These are phyloP conservation scores for Inosperma sp. DNA, from an alignment of 768 basidiomycete species.

Conservation along the genomic window DNA sequence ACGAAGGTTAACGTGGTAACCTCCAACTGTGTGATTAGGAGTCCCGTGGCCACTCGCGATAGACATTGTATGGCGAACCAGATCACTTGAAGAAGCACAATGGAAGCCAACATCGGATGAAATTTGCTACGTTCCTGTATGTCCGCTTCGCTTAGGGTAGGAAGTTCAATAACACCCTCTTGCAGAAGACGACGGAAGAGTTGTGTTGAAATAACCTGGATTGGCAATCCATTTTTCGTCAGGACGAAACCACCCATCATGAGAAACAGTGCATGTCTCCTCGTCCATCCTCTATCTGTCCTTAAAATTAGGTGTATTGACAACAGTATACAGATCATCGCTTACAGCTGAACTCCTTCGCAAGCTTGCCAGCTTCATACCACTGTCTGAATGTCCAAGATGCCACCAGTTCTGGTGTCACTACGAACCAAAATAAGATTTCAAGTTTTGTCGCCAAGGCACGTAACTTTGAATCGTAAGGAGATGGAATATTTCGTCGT, in stretches of 20 bases:
- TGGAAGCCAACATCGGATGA: constrained; percentile 3
- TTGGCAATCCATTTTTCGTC: constrained; percentile 1
- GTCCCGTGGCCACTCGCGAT: constrained; percentile 9
- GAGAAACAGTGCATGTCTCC: constrained; percentile 11
- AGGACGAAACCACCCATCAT: constrained; percentile 21
- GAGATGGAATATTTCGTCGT: constrained; percentile 28
- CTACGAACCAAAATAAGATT: constrained; percentile 20
- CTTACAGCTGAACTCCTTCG: constrained; percentile 8
- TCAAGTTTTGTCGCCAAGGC: constrained; percentile 10
- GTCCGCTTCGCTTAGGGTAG: constrained; percentile 9
- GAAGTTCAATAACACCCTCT: constrained; percentile 5
- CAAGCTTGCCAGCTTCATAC: constrained; percentile 16
- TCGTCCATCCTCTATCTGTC: constrained; percentile 16
- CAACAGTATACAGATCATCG: neutral
- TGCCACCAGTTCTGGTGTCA: constrained; percentile 27
- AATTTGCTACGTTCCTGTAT: constrained; percentile 13
- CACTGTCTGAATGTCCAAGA: constrained; percentile 26
- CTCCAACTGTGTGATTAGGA: constrained; percentile 18
- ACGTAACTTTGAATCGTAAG: constrained; percentile 9
- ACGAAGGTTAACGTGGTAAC: constrained; percentile 16
- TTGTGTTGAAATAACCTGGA: constrained; percentile 2
- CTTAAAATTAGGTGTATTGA: neutral
- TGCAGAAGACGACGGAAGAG: neutral
- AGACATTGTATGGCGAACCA: constrained; percentile 21
- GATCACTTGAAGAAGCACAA: constrained; percentile 14